These are phyloP conservation scores for Populus nigra DNA, from an alignment of 345 rosid genomes.

Conservation along the genomic window DNA sequence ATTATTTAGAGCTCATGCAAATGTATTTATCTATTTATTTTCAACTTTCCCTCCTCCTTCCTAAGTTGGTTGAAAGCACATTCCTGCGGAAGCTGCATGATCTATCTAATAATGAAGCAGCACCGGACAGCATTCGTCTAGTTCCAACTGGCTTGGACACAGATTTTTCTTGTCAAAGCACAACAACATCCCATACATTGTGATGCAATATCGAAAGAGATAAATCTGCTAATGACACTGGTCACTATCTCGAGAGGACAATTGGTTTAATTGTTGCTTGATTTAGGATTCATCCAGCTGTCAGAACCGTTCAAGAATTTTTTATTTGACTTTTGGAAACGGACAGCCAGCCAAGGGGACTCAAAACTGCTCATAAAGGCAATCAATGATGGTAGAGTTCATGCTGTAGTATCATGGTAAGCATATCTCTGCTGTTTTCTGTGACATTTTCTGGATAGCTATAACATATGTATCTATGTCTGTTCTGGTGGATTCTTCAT, in stretches of 20 bases:
- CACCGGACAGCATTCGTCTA: constrained; percentile 56
- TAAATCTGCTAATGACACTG: constrained; percentile 58
- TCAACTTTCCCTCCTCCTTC: constrained; percentile 4
- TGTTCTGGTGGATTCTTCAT: constrained; percentile 89
- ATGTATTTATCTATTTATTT: constrained; percentile 7
- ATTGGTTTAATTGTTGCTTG: constrained; percentile 37
- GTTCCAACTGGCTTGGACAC: constrained; percentile 58
- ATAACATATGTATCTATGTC: not conserved
- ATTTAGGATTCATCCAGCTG: constrained; percentile 59
- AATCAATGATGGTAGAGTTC: constrained; percentile 53
- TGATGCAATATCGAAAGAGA: constrained; percentile 65
- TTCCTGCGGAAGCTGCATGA: constrained; percentile 68
- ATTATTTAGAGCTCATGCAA: constrained; percentile 8
- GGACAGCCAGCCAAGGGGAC: constrained; percentile 69
- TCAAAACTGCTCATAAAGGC: constrained; percentile 54
- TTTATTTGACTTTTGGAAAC: constrained; percentile 94
- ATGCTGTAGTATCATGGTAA: constrained; percentile 89
- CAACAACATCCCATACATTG: constrained; percentile 81
- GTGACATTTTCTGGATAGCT: not conserved
- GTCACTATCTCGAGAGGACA: constrained; percentile 17
- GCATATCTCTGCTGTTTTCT: not conserved
- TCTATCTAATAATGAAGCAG: constrained; percentile 51
- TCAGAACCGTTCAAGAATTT: constrained; percentile 86
- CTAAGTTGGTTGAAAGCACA: constrained; percentile 72
- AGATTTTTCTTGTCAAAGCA: constrained; percentile 43